Evolutionary conservation across 2,329 filamentous ascomycete genomes (phyloP), one percentile per base, ranked within the genome.

Genomic region (Aspergillus sp.): DNA sequence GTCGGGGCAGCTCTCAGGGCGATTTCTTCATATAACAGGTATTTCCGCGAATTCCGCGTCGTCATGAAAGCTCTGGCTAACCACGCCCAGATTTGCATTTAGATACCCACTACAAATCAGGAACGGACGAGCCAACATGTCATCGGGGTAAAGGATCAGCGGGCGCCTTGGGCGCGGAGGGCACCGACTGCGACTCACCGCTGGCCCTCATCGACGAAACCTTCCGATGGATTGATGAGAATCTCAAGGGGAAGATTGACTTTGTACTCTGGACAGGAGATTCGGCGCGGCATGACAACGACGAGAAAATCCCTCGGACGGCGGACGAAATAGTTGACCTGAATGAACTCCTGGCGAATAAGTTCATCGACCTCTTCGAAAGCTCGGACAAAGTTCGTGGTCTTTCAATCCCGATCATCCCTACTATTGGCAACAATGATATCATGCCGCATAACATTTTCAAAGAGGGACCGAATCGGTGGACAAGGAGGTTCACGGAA

Each of bases 401-500:
- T 57, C 83, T 92, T 58, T 75, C 82, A 12, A 83, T 98, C 4
- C 93, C 95, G 4, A 85, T 98, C 30, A 82, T 99, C 19, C 93
- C 95, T 0, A 97, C 88, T 0, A 88, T 97, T 65, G 95, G 95
- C 60, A 99, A 99, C 78, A 99, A 99, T 75, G 95, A 99, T 70
- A 93, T 99, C 58, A 85, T 97, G 59, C 95, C 95, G 1, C 95
- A 99, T 77, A 99, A 99, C 69, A 96, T 98, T 70, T 87, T 99
- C 72, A 80, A 86, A 42, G 82, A 85, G 1, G 95, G 93, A 0
- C 95, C 95, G 15, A 97, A 97, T 68, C 83, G 84, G 62, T 96
- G 93, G 88, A 89, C 96, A 0, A 84, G 84, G 58, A 82, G 82
- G 47, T 97, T 95, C 66, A 79, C 86, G 24, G 82, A 89, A 20